A percentile compares a stretch with the other conserved stretches of the same genome.
These are phyloP conservation scores for Suhomyces bribrorum DNA, from an alignment of 1,139 yeast species.

Conservation along the genomic window DNA sequence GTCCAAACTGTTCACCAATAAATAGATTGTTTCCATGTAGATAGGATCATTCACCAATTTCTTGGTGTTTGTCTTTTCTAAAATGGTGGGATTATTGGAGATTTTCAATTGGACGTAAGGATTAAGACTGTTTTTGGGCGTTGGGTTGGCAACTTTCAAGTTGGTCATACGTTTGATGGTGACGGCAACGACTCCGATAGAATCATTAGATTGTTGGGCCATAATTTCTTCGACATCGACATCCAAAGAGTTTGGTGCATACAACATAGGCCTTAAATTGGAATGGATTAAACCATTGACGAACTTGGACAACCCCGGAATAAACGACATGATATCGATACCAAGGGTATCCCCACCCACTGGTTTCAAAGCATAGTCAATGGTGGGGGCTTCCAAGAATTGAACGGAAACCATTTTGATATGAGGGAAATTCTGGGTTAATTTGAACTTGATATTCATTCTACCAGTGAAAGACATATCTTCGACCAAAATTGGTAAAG, in stretches of 20 bases:
- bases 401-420: slow-evolving; percentile 69
- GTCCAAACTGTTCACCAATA: slow-evolving; percentile 59
- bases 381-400: slow-evolving; percentile 73
- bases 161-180: slow-evolving; percentile 56
- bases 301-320: slow-evolving; percentile 77
- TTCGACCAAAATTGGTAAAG: slow-evolving; percentile 74
- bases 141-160: slow-evolving; percentile 43
- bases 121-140: slow-evolving; percentile 50
- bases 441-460: slow-evolving; percentile 63
- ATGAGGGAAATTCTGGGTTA: slow-evolving; percentile 70
- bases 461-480: slow-evolving; percentile 75
- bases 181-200: slow-evolving; percentile 67
- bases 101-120: slow-evolving; percentile 59
- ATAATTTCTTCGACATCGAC: slow-evolving; percentile 70
- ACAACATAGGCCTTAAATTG: slow-evolving; percentile 71
- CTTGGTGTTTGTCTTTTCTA: slow-evolving; percentile 58
- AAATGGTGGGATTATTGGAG: slow-evolving; percentile 45
- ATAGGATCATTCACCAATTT: slow-evolving; percentile 56
- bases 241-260: slow-evolving; percentile 81
- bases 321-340: slow-evolving; percentile 75
- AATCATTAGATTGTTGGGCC: slow-evolving; percentile 63
- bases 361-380: slow-evolving; percentile 80
- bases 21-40: slow-evolving; percentile 64
- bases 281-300: slow-evolving; percentile 70
- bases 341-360: slow-evolving; percentile 87